A percentile compares a stretch with the other conserved stretches of the same genome.
Conservation (phyloP, 208 protist species). For the Trichomonas gallinae region DNA sequence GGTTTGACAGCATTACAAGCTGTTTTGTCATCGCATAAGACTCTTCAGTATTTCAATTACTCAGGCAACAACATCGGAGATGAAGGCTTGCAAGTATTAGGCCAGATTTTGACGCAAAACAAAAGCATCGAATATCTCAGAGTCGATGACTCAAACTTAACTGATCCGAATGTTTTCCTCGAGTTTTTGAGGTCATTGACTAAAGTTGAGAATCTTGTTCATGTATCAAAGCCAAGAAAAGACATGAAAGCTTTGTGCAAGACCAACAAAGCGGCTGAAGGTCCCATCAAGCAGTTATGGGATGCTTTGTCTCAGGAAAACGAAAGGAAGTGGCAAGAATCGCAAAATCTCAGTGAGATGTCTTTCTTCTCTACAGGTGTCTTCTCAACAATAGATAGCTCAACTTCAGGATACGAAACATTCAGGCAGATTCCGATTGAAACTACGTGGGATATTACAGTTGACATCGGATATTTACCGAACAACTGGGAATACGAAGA, state of each 20-base stretch:
- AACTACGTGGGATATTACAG: not conserved
- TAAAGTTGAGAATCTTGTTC: not conserved
- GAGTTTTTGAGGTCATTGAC: not conserved
- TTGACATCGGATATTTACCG: not conserved
- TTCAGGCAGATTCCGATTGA: not conserved
- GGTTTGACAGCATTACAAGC: not conserved
- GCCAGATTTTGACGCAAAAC: not conserved
- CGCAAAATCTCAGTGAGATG: not conserved
- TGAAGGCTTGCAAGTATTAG: not conserved
- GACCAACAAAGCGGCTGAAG: not conserved
- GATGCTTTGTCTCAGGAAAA: not conserved
- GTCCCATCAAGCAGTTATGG: not conserved
- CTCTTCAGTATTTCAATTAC: not conserved
- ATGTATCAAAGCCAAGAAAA: not conserved
- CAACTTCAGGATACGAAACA: not conserved
- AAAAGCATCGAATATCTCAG: not conserved
- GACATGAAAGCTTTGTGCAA: not conserved
- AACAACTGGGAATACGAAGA: not conserved
- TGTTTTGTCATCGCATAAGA: not conserved
- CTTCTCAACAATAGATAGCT: not conserved
- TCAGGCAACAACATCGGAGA: not conserved
- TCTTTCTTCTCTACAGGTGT: not conserved
- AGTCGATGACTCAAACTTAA: not conserved
- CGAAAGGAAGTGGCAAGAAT: not conserved
- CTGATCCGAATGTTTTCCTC: not conserved